Evolutionary conservation across 2,329 filamentous ascomycete genomes (phyloP).

Genomic region (Neospermospora avenae): DNA sequence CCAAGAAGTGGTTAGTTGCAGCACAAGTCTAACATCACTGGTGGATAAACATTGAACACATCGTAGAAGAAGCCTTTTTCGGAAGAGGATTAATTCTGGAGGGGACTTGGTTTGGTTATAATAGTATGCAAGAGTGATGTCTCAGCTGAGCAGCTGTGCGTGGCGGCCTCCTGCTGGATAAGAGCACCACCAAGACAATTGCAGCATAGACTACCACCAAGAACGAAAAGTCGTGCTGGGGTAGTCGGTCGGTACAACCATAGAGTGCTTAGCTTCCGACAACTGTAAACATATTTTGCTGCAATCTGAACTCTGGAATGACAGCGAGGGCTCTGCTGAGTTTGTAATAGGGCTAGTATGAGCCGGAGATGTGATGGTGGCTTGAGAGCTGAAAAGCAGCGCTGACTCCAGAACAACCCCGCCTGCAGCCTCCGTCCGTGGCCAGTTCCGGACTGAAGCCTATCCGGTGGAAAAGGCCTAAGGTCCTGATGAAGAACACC

Average conservation of each 20-base stretch:
- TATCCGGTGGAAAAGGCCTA: neutral
- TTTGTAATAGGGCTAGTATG: neutral
- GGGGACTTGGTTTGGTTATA: constrained; percentile 11
- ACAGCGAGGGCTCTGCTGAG: neutral
- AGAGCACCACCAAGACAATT: neutral
- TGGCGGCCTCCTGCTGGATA: neutral
- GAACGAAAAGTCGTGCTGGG: constrained; percentile 2
- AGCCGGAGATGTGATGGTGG: neutral
- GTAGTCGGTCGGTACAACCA: neutral
- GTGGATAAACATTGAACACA: neutral
- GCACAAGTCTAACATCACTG: neutral
- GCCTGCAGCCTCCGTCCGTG: neutral
- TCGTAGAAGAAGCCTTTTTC: no score
- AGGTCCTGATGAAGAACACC: neutral
- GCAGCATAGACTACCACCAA: constrained; percentile 5
- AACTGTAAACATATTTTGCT: neutral
- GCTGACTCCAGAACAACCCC: neutral
- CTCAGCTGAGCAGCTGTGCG: constrained; percentile 9
- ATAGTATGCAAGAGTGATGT: constrained; percentile 8
- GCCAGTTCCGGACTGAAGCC: neutral
- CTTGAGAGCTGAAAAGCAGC: constrained; percentile 5
- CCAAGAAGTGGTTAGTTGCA: neutral
- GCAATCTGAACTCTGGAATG: neutral
- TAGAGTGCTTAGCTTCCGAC: neutral
- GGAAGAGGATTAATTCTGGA: neutral